These are phyloP conservation scores for Nakazawaea ishiwadae DNA, from an alignment of 805 yeast genomes.

Conservation along the genomic window DNA sequence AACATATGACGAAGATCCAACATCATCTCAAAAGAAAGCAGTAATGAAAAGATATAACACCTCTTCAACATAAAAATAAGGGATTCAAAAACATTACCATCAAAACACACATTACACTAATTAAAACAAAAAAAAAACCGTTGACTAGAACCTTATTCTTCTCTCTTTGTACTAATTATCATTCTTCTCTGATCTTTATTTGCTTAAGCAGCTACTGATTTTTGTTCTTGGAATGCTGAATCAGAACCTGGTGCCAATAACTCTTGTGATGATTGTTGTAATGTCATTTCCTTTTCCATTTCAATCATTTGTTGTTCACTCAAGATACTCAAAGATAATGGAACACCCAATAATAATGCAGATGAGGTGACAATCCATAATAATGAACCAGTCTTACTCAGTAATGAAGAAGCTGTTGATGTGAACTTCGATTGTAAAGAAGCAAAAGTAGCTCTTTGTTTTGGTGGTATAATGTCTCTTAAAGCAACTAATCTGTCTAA, in stretches of 20 bases:
- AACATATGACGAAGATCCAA: background rate
- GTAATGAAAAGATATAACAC: background rate
- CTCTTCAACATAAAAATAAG: background rate
- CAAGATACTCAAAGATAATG: slow-evolving; percentile 82
- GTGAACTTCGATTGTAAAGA: slow-evolving; percentile 28
- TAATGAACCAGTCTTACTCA: slow-evolving; percentile 63
- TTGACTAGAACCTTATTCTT: background rate
- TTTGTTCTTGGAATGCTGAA: slow-evolving; percentile 29
- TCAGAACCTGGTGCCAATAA: slow-evolving; percentile 67
- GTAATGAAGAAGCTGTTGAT: slow-evolving; percentile 39
- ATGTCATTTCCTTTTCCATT: slow-evolving; percentile 85
- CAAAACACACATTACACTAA: background rate
- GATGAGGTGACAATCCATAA: slow-evolving; percentile 87
- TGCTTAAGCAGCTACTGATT: slow-evolving; percentile 14
- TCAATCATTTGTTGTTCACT: slow-evolving; percentile 92
- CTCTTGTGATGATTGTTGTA: slow-evolving; percentile 75
- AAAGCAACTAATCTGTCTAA: slow-evolving; percentile 86
- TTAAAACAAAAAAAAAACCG: no score
- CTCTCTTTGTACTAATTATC: background rate
- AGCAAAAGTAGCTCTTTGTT: slow-evolving; percentile 51
- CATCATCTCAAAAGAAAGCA: background rate
- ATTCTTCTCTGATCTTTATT: background rate
- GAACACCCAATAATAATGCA: slow-evolving; percentile 84
- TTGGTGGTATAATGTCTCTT: slow-evolving; percentile 87
- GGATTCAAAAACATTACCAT: background rate